Evolutionary conservation across 2,329 filamentous ascomycete species (phyloP).

Genomic region (Cladophialophora psammophila): DNA sequence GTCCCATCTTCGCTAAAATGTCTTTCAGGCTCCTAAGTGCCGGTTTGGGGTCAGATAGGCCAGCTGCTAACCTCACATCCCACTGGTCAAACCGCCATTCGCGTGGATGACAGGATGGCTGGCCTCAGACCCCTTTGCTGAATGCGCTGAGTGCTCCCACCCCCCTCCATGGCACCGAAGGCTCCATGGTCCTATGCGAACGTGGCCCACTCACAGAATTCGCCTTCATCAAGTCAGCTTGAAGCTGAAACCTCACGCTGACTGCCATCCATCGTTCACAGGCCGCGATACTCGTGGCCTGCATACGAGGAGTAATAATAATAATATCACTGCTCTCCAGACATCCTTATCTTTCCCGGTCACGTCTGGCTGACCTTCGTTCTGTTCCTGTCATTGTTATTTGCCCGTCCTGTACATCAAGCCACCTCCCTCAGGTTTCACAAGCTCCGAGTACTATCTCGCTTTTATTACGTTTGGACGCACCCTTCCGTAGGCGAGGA

Average conservation of each 20-base stretch:
- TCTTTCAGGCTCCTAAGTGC: conserved; percentile 26
- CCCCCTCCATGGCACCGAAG: conserved; percentile 1
- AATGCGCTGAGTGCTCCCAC: conserved; percentile 9
- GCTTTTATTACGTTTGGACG: not conserved
- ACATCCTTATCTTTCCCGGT: conserved; percentile 4
- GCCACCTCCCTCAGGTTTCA: conserved; percentile 9
- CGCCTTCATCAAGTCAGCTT: conserved; percentile 29
- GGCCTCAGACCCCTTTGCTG: conserved; percentile 21
- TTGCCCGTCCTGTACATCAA: conserved; percentile 2
- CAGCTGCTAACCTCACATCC: conserved; percentile 29
- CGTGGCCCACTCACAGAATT: conserved; percentile 28
- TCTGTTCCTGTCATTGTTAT: conserved; percentile 2
- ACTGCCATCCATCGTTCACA: conserved; percentile 21
- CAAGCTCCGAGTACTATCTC: conserved; percentile 11
- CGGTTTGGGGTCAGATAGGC: conserved; percentile 25
- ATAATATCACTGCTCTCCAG: conserved; percentile 11
- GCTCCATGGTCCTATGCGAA: conserved; percentile 3
- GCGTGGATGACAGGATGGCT: conserved; percentile 24
- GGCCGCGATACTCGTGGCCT: conserved; percentile 24
- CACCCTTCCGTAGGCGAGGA: not conserved
- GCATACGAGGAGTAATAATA: conserved; percentile 16
- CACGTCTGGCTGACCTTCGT: conserved; percentile 11
- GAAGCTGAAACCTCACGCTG: conserved; percentile 37
- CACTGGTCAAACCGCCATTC: conserved; percentile 36
- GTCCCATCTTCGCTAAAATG: conserved; percentile 33